Base-by-base conservation (phyloP, 257 asterid genomes). In the Agastache rugosa region DNA sequence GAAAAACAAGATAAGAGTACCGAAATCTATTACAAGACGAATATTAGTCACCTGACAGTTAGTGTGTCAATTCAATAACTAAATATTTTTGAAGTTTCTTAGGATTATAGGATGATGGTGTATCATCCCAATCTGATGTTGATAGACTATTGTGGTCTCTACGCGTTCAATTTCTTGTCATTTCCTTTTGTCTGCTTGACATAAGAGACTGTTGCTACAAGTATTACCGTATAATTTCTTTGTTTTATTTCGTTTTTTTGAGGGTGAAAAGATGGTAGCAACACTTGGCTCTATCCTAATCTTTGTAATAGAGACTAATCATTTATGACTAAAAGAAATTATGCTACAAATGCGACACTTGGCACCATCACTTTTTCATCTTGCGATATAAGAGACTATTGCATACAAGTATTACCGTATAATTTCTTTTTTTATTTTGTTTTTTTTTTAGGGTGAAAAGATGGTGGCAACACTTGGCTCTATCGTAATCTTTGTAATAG, bases 1-100 rank as follows among this genome's bases (percentile, higher is more conserved):
- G 2, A 22, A 1, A 42, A 41, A 42, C n/a, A 41, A 12, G 16
- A n/a, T 1, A 15, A 44, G 51, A 51, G 27, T 11, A 11, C 1
- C 6, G 37, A 23, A 14, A 11, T 27, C 44, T 41, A n/a, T n/a
- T 44, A 29, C 69, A 54, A 70, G 41, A 54, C 69, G 39, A 63
- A 34, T 20, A 10, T 4, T 73, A 34, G 16, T n/a, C 59, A 63
- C 48, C 34, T 64, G 78, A 64, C 66, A 51, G 72, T 51, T 74
- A 39, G 22, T 23, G 10, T 63, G 72, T 51, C 78, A 74, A 74
- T 73, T 71, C 59, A 58, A 16, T 12, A 5, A 17, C 31, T 8
- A 56, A 20, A 11, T n/a, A 31, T 41, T 25, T 41, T 41, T 56
- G 59, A 44, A 16, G 23, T 22, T 19, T 41, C 14, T 12, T 27